Evolutionary conservation across 1,284 basidiomycete genomes (phyloP), one percentile per base, ranked within the genome.

Genomic region (Apiotrichum veenhuisii): DNA sequence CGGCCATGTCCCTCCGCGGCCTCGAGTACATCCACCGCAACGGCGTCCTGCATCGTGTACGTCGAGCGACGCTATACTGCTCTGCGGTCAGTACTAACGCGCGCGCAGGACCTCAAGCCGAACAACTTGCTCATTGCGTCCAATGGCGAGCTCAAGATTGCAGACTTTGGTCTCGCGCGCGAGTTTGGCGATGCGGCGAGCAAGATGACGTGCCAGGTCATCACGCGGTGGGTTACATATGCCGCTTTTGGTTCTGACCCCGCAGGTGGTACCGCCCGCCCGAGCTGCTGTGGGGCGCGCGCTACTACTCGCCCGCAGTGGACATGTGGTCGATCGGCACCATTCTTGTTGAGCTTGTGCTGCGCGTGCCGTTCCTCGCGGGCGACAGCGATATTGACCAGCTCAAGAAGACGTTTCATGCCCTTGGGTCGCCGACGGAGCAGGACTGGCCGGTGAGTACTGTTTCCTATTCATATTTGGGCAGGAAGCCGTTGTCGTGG

Each of bases 261-360:
- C 9, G 10, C 62, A 94, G 92, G 63, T 98, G 96, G 96, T 99
- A 98, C 72, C 87, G 96, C 17, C 91, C 95, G 4, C 94, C 95
- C 11, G 96, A 99, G 72, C 92, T 99, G 44, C 84, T 99, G 11
- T 85, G 98, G 65, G 96, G 96, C 43, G 93, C 91, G 30, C 83
- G 96, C 44, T 97, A 94, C 50, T 99, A 99, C 77, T 93, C 89
- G 72, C 94, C 95, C 1, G 93, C 91, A 12, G 98, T 99, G 68
- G 96, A 99, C 77, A 91, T 98, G 51, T 99, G 96, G 96, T 96
- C 91, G 2, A 96, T 94, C 56, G 96, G 96, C 2, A 98, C 96
- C 69, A 98, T 99, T 69, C 94, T 98, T 74, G 92, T 95, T n/a
- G 93, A 97, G 79, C 91, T 95, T 85, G 70, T 76, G 8, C 66